Conservation (phyloP, 2,329 filamentous ascomycete species). For the Fusarium scirpi region DNA sequence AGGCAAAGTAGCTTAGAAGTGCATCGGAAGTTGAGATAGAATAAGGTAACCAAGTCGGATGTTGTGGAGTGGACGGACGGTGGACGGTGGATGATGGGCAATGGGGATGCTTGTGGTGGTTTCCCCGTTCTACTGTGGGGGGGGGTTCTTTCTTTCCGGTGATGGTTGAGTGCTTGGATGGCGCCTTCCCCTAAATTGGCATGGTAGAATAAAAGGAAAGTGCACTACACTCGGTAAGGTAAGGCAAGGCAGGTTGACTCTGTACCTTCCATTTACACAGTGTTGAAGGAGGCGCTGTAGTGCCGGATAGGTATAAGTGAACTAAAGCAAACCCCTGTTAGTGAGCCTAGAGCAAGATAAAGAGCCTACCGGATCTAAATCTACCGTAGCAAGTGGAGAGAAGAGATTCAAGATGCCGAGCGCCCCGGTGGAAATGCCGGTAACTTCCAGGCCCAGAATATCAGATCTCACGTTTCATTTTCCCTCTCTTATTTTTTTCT, state of each 20-base stretch:
- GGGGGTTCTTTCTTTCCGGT: conserved; percentile 29
- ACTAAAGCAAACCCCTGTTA: conserved; percentile 1
- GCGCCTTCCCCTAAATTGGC: conserved; percentile 24
- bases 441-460: conserved; percentile 22
- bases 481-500: neutral
- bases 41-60: conserved; percentile 35
- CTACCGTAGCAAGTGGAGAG: neutral
- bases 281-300: conserved; percentile 7
- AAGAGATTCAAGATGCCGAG: conserved; percentile 7
- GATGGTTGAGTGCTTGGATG: conserved; percentile 17
- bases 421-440: conserved; percentile 19
- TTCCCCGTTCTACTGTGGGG: conserved; percentile 21
- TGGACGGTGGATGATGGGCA: conserved; percentile 9
- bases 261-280: conserved; percentile 15
- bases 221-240: neutral
- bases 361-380: neutral
- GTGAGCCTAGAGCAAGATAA: conserved; percentile 2
- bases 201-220: conserved; percentile 1
- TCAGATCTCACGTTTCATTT: conserved; percentile 9
- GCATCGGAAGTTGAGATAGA: conserved; percentile 20
- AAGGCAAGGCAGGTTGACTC: neutral
- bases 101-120: conserved; percentile 28
- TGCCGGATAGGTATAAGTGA: conserved; percentile 1
- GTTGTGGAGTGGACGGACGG: conserved; percentile 22
- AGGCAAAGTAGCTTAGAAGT: neutral